Evolutionary conservation across 805 yeast genomes (phyloP).

Genomic region (Cyberlindnera xylosilytica): DNA sequence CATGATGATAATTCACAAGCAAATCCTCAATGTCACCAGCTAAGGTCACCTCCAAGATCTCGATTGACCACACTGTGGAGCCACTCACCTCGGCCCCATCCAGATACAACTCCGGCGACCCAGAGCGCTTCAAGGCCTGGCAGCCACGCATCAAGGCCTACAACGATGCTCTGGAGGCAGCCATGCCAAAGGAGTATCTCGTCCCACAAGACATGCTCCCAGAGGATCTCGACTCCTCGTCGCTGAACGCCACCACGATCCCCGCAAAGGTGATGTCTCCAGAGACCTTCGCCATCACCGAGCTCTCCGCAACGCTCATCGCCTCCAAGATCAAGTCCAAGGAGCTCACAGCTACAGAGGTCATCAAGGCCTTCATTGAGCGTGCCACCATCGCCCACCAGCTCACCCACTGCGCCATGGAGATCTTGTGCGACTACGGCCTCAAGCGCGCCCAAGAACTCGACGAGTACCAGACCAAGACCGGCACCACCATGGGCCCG

Average conservation of each 20-base stretch:
- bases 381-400: constrained; percentile 63
- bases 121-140: constrained; percentile 22
- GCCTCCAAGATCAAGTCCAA: constrained; percentile 16
- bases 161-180: constrained; percentile 17
- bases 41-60: constrained; percentile 5
- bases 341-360: constrained; percentile 22
- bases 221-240: constrained; percentile 18
- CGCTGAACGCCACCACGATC: constrained; percentile 23
- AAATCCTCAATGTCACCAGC: constrained; percentile 15
- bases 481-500: constrained; percentile 59
- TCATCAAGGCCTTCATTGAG: constrained; percentile 30
- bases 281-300: constrained; percentile 22
- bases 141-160: constrained; percentile 26
- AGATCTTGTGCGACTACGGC: constrained; percentile 65
- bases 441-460: constrained; percentile 50
- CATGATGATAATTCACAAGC: no score
- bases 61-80: constrained; percentile 19
- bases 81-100: constrained; percentile 13
- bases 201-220: constrained; percentile 23
- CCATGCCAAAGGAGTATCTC: constrained; percentile 25
- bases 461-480: constrained; percentile 47
- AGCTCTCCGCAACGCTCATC: constrained; percentile 20
- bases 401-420: constrained; percentile 57
- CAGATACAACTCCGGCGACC: constrained; percentile 16
- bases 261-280: constrained; percentile 22